Evolutionary conservation across 768 basidiomycete species (phyloP).

Genomic region (Russula griseocarnosa): DNA sequence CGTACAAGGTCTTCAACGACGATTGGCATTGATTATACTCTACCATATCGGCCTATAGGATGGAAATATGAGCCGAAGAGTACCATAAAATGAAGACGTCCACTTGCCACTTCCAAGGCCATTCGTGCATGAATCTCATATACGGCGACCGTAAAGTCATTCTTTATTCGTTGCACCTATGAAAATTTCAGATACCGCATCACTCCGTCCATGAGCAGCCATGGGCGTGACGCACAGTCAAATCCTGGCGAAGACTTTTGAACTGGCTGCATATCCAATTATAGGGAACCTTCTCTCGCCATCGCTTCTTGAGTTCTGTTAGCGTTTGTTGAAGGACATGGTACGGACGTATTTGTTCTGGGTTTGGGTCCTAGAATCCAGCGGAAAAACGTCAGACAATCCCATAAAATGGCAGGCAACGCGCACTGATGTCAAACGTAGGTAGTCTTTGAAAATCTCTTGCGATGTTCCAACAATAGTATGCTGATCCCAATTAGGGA

Average conservation of each 20-base stretch:
- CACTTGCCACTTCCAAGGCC: slow-evolving; percentile 78
- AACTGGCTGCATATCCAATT: slow-evolving; percentile 96
- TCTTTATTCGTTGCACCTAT: slow-evolving; percentile 98
- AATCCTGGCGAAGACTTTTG: slow-evolving; percentile 94
- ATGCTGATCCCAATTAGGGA: slow-evolving; percentile 92
- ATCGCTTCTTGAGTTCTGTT: slow-evolving; percentile 78
- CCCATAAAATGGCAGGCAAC: background rate
- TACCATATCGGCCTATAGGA: slow-evolving; percentile 83
- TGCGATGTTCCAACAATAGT: slow-evolving; percentile 91
- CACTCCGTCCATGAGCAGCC: slow-evolving; percentile 15
- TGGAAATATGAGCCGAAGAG: slow-evolving; percentile 5
- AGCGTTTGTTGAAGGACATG: slow-evolving; percentile 80
- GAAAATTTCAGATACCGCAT: slow-evolving; percentile 16
- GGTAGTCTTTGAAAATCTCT: slow-evolving; percentile 92
- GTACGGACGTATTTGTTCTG: slow-evolving; percentile 90
- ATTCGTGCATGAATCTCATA: slow-evolving; percentile 99
- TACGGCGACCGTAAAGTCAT: slow-evolving; percentile 93
- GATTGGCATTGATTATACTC: slow-evolving; percentile 99
- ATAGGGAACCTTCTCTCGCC: slow-evolving; percentile 76
- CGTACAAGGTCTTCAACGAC: slow-evolving; percentile 84
- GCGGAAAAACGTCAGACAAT: slow-evolving; percentile 2
- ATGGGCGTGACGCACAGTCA: slow-evolving; percentile 68
- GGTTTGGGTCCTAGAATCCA: slow-evolving; percentile 81
- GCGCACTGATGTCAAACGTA: slow-evolving; percentile 84
- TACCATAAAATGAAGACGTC: background rate